Evolutionary conservation across 805 yeast species (phyloP), one percentile per base, ranked within the genome.

Genomic region (Kuraishia floccosa): DNA sequence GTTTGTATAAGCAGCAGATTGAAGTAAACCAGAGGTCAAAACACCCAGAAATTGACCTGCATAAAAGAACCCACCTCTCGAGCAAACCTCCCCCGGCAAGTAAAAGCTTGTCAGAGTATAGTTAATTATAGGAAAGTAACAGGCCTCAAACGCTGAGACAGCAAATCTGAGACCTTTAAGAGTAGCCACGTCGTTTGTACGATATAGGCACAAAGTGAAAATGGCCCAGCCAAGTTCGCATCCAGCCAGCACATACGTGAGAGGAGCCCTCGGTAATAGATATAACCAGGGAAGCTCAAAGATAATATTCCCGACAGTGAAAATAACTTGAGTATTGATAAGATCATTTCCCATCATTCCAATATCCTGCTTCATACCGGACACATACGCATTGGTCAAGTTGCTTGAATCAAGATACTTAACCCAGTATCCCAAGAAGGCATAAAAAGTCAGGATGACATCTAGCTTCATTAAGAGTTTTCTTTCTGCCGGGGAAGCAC

Each of bases 171-270:
- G 52, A 1, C 69, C 84, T 47, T 72, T 68, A 24, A 82, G 53
- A 22, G 70, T 71, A 2, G 57, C 52, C 11, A 68, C 67, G 8
- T 56, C 60, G 15, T 63, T 54, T 9, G 71, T 73, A 39, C 60
- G 61, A 43, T 63, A 75, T 27, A 70, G 58, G 9, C 67, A 64
- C 26, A 77, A 57, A 2, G 86, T 78, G 35, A 78, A 63, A 32
- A 77, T 54, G 1, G 83, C 68, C 87, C 86, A 81, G 22, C 70
- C 58, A 24, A 78, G 41, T 45, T 81, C 91, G 50, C 69, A 59
- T 3, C 56, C 35, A 2, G 79, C 77, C 24, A 72, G 47, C 8
- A 65, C 54, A 50, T 59, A 57, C 52, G 68, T 71, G 35, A 77
- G 56, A 5, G 79, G 78, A 22, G 60, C 54, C 24, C 73, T 63